Conservation (phyloP, 2,329 filamentous ascomycete genomes). For the Cladosporium sp. region DNA sequence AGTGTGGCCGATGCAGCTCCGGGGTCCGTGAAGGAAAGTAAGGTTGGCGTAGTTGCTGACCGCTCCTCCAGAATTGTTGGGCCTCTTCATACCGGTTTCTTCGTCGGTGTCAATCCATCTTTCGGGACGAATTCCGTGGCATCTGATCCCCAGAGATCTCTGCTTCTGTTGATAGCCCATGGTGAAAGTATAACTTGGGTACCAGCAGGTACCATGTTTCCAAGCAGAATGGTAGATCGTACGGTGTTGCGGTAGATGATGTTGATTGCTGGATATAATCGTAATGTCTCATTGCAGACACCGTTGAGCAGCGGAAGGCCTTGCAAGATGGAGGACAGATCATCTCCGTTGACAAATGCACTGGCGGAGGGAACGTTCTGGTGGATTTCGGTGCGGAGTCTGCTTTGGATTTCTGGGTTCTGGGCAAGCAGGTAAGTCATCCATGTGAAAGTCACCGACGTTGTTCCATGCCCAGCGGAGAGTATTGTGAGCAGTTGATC, state of each 20-base stretch:
- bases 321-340: slow-evolving; percentile 54
- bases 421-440: slow-evolving; percentile 66
- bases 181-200: slow-evolving; percentile 42
- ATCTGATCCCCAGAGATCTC: slow-evolving; percentile 44
- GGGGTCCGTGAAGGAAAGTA: slow-evolving; percentile 45
- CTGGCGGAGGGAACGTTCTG: slow-evolving; percentile 29
- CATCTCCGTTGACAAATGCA: slow-evolving; percentile 33
- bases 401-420: slow-evolving; percentile 63
- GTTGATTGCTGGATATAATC: slow-evolving; percentile 50
- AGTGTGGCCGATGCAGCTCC: slow-evolving; percentile 35
- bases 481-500: slow-evolving; percentile 58
- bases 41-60: slow-evolving; percentile 45
- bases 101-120: slow-evolving; percentile 45
- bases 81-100: slow-evolving; percentile 24
- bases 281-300: slow-evolving; percentile 48
- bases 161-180: slow-evolving; percentile 46
- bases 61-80: slow-evolving; percentile 40
- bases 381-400: slow-evolving; percentile 68
- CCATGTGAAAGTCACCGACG: slow-evolving; percentile 71
- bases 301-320: slow-evolving; percentile 48
- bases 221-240: slow-evolving; percentile 43
- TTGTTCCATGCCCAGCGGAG: slow-evolving; percentile 69
- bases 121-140: slow-evolving; percentile 45
- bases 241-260: slow-evolving; percentile 48
- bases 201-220: slow-evolving; percentile 40